These are phyloP conservation scores for Leccinum broughii DNA, from an alignment of 768 basidiomycete genomes.

Conservation along the genomic window DNA sequence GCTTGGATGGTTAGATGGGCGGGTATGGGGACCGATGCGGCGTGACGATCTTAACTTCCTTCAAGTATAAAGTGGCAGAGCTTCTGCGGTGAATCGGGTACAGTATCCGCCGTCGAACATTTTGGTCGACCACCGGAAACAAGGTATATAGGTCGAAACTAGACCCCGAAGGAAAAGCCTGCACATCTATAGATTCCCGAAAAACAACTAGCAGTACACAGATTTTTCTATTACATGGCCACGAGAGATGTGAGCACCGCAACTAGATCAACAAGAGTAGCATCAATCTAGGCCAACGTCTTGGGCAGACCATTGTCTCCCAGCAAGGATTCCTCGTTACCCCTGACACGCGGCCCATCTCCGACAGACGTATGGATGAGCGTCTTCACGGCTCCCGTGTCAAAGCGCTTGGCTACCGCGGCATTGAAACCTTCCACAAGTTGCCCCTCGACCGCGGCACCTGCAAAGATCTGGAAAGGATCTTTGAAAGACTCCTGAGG, in stretches of 20 bases:
- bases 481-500: constrained; percentile 82
- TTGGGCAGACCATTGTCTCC: constrained; percentile 70
- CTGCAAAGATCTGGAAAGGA: constrained; percentile 61
- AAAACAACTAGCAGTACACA: constrained; percentile 11
- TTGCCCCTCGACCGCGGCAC: constrained; percentile 44
- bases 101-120: neutral
- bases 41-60: neutral
- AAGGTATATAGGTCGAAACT: neutral
- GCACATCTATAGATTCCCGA: neutral
- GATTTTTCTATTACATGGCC: neutral
- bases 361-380: constrained; percentile 94
- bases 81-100: neutral
- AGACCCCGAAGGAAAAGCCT: neutral
- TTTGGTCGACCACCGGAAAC: neutral
- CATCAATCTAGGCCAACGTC: constrained; percentile 35
- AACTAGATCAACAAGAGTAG: neutral
- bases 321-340: constrained; percentile 63
- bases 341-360: constrained; percentile 81
- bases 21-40: neutral
- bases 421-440: constrained; percentile 75
- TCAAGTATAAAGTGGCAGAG: neutral
- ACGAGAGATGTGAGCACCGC: neutral
- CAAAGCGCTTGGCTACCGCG: constrained; percentile 71
- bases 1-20: neutral
- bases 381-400: constrained; percentile 77